Base-by-base conservation (phyloP, 176 grass and related monocot species). In the Aechmea fasciata region DNA sequence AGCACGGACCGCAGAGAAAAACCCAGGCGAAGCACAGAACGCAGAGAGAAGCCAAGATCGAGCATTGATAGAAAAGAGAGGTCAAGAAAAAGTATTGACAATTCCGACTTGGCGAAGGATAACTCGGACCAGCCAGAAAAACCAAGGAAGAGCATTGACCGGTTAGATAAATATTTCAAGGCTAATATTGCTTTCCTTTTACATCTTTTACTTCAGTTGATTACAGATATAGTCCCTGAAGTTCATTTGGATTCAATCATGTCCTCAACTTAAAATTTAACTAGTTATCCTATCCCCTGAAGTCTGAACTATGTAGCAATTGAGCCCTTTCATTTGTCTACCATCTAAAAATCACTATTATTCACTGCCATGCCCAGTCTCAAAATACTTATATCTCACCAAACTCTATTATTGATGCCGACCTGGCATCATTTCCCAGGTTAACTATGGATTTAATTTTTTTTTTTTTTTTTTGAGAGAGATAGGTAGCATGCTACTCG, bases 61-160 rank as follows among this genome's bases (percentile, higher is more conserved):
- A 85, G 69, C 53, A 74, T 71, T 33, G 79, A 92, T 5, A 83
- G 51, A 65, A 88, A 63, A 75, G 80, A 87, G 13, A 85, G 51
- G 71, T 92, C 84, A 33, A 90, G 93, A 79, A 92, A 81, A 68
- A 92, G 86, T 57, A 69, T 83, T 10, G 89, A 92, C 47, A 69
- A 47, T 1, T 69, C 80, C 74, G 86, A 85, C 41, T 76, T 68
- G 66, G 66, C 22, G 28, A 79, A 61, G 47, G 71, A 82, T 74
- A 80, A 81, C 12, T 20, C 62, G 7, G 81, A 91, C 52, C 85
- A 83, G 25, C 14, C 57, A 33, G 86, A 90, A 14, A 90, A 90
- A 74, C 93, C 93, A 75, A 97, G 89, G 82, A 97, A 92, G 78
- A 97, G 93, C 73, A 77, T 90, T 49, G 93, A 97, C 48, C 81